A percentile compares a stretch with the other conserved stretches of the same genome.
Evolutionary conservation across 2,329 filamentous ascomycete species (phyloP).

Genomic region (Colletotrichum sansevieriae): DNA sequence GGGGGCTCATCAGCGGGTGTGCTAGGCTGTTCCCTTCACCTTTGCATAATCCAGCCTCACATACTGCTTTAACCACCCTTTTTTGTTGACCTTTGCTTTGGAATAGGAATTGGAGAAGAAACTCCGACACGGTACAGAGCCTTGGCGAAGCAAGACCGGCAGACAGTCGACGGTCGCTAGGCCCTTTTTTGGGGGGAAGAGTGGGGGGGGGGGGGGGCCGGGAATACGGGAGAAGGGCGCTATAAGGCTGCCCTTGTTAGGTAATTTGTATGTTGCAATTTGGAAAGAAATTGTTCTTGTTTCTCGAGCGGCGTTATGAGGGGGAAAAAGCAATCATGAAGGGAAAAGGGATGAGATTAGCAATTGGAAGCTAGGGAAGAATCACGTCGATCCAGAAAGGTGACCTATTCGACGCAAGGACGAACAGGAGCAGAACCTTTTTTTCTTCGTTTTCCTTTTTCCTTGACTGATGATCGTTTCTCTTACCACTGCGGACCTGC

Average conservation of each 20-base stretch:
- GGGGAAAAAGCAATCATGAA: constrained; percentile 33
- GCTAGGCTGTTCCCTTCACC: not conserved
- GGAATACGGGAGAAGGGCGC: not conserved
- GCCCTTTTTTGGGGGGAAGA: not conserved
- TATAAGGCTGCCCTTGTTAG: constrained; percentile 22
- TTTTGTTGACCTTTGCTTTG: constrained; percentile 15
- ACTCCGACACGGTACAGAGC: constrained; percentile 36
- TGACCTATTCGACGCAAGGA: constrained; percentile 3
- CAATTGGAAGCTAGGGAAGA: constrained; percentile 19
- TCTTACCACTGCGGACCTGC: not conserved
- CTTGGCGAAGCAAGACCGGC: constrained; percentile 36
- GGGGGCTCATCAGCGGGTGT: not conserved
- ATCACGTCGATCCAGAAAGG: constrained; percentile 5
- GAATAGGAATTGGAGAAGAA: constrained; percentile 35
- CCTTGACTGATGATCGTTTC: not conserved
- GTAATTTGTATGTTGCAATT: constrained; percentile 33
- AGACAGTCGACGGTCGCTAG: constrained; percentile 31
- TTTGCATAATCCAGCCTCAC: constrained; percentile 12
- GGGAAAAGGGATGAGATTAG: constrained; percentile 14
- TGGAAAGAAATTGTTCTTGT: constrained; percentile 12
- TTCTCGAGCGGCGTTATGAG: constrained; percentile 26
- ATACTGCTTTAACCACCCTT: constrained; percentile 21
- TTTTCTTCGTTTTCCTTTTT: constrained; percentile 14
- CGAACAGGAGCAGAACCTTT: not conserved
- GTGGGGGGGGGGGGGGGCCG: not conserved